Evolutionary conservation across 441 rosid genomes (phyloP).

Genomic region (Gossypium gossypioides): DNA sequence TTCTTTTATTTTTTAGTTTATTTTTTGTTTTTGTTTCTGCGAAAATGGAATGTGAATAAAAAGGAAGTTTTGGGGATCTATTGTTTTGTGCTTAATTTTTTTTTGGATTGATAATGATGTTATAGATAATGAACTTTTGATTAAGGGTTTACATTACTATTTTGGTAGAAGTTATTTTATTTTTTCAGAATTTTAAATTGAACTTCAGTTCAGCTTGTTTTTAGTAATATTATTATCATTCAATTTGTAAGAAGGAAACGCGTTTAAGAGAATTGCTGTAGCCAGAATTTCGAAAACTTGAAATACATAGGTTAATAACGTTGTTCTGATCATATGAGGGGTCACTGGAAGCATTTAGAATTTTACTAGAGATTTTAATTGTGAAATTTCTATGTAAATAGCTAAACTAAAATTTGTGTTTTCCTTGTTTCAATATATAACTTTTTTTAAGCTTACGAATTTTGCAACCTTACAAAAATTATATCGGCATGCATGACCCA

Average conservation of each 20-base stretch:
- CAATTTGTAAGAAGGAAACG: not conserved
- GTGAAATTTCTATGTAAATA: not conserved
- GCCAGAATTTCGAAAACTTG: not conserved
- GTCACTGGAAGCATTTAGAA: not conserved
- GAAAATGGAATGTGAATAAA: slow-evolving; percentile 16
- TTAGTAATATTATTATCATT: not conserved
- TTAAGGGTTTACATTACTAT: slow-evolving; percentile 1
- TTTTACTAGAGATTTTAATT: not conserved
- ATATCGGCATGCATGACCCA: not conserved
- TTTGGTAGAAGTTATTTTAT: not conserved
- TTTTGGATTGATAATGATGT: not conserved
- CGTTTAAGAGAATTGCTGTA: not conserved
- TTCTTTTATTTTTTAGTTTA: not conserved
- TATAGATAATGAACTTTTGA: not conserved
- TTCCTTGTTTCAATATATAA: too few species aligned
- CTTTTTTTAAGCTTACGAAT: too few species aligned
- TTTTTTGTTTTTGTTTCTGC: slow-evolving; percentile 15
- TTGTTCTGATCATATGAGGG: not conserved
- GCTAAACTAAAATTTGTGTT: too few species aligned
- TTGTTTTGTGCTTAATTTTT: not conserved
- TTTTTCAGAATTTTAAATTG: not conserved
- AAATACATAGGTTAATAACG: not conserved
- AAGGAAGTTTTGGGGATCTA: not conserved
- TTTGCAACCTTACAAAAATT: not conserved
- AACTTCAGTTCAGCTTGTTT: not conserved